phyloP scores from a whole-genome alignment of 495 filamentous ascomycete species.

The Aspergillus taichungensis region DNA sequence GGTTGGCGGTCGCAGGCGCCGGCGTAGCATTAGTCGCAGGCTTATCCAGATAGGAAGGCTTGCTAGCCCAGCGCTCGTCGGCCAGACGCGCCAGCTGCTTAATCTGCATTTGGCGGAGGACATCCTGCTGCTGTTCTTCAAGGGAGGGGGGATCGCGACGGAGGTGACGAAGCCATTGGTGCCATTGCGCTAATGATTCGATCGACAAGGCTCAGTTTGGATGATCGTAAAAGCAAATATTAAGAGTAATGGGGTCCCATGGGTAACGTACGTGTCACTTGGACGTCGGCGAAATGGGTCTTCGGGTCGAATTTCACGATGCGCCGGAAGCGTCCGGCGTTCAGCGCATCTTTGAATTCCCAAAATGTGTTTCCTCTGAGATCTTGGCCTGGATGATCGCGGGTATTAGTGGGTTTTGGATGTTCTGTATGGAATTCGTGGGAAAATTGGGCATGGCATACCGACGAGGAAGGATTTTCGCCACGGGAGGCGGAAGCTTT shows the following conservation, averaged over 20 bases:
- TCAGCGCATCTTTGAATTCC: conserved; percentile 68
- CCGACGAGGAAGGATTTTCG: conserved; percentile 71
- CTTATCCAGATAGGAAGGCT: conserved; percentile 54
- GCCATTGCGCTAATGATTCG: conserved; percentile 68
- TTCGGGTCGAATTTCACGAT: conserved; percentile 60
- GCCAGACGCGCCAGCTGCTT: conserved; percentile 68
- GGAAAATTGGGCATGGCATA: conserved; percentile 26
- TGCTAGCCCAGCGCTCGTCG: conserved; percentile 78
- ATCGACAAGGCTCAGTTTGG: conserved; percentile 12
- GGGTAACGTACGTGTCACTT: conserved; percentile 44
- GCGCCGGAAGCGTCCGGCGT: conserved; percentile 43
- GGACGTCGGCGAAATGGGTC: conserved; percentile 59
- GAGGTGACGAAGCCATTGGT: conserved; percentile 90
- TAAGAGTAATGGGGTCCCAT: neutral
- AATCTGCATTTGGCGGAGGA: conserved; percentile 56
- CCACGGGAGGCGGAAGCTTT: conserved; percentile 77
- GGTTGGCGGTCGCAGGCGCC: conserved; percentile 18
- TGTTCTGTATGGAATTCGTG: neutral
- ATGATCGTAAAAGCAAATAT: neutral
- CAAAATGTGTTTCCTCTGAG: conserved; percentile 88
- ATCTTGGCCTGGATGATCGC: conserved; percentile 58
- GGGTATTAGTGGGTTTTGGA: conserved; percentile 12
- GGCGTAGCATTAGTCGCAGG: conserved; percentile 16
- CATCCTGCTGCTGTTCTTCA: conserved; percentile 63
- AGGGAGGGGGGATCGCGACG: conserved; percentile 62